Evolutionary conservation across 352 stramenopile genomes (phyloP), one percentile per base, ranked within the genome.

Genomic region (Phytophthora podocarpi): DNA sequence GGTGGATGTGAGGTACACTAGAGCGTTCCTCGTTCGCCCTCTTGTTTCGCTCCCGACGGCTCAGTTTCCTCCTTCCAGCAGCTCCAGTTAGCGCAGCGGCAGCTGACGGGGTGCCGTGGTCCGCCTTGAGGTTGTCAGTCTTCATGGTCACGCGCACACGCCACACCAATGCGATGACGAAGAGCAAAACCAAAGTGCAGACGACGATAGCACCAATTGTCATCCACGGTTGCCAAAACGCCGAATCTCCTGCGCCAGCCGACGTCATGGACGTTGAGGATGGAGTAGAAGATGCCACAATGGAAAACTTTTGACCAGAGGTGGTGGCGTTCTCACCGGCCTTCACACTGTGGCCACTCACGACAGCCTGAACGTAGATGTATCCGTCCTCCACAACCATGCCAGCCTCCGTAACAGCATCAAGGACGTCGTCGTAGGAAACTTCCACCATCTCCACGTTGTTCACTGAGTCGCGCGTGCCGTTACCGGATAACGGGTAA

Each of bases 361-460:
- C 78, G 1, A 85, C 70, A 0, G 79, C 85, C 21, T 92, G 74
- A 1, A 94, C 81, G 16, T 75, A 80, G 37, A 91, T 69, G 20
- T 66, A 63, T 3, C 60, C 68, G 23, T 74, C 61, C 3, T 81
- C 55, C 1, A 68, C 67, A 3, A 74, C 58, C 21, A 73, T 46
- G 2, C 76, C 74, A 1, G 55, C 64, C 1, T 78, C 59, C 0
- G 67, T 70, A 7, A 72, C 68, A 0, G 56, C 56, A 0, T 67
- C 58, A 10, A 86, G 64, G 9, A 72, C 61, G 9, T 82, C 65
- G 20, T 88, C 57, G 42, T 85, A 92, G 9, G 67, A 76, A 9
- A 90, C 71, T 46, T 91, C 81, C 12, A 91, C 71, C 81, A 93
- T 90, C 43, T 93, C 83, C 0, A 91, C 80, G 47, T 93, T 93